Evolutionary conservation across 345 rosid genomes (phyloP), one percentile per base, ranked within the genome.

Genomic region (Citrus mangshanensis): DNA sequence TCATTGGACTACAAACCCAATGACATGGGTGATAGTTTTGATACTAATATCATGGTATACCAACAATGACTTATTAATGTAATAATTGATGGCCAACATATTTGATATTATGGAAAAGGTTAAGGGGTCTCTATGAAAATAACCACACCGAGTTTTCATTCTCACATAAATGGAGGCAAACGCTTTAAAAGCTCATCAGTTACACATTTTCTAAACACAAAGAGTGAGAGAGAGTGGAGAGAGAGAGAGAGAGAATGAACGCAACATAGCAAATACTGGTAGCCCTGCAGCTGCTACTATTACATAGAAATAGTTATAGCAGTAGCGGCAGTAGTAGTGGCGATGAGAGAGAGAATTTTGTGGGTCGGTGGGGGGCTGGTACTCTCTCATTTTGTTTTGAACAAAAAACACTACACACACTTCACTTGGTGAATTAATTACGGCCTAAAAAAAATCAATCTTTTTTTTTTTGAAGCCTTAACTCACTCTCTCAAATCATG

Each of bases 401-500:
- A 35, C 51, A 46, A 46, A 1, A 46, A 46, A 34, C 51, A 9
- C 30, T 7, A 62, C 74, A 32, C 34, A 32, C 34, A 32, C 49
- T 14, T 40, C 74, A 5, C 58, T 16, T 1, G 7, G 58, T 19
- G 60, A 30, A 49, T 56, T 77, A 68, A 67, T 77, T 56, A 56
- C 66, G 18, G 79, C 73, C 78, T 66, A 12, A 46, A 46, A 51
- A 32, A 63, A 12, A n/a, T 63, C 27, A 30, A 61, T 63, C 22
- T 61, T 63, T 58, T 1, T 54, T 51, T 54, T 54, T 38, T 38
- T 38, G 1, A n/a, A 18, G 86, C 87, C 83, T 80, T 83, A 72
- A 86, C 87, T 86, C 81, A 10, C 88, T 54, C 73, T 77, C 79
- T 42, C 59, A 79, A 86, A 82, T 86, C 87, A 82, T 84, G 88